A percentile compares a stretch with the other conserved stretches of the same genome.
Conservation (phyloP, 768 basidiomycete species). For the Boletus sp. region DNA sequence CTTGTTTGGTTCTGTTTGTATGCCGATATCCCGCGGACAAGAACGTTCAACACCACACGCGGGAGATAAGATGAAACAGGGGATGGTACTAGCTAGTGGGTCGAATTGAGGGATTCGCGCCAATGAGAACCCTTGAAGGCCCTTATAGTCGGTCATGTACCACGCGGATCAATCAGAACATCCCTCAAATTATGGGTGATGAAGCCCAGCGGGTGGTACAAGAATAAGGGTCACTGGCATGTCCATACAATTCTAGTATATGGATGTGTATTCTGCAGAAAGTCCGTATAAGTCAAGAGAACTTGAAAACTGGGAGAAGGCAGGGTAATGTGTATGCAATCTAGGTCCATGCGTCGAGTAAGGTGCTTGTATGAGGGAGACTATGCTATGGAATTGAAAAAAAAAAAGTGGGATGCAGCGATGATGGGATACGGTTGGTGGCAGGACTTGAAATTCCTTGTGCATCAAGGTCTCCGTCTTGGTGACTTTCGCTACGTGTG, state of each 20-base stretch:
- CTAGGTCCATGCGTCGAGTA: slow-evolving; percentile 14
- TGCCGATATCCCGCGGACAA: neutral
- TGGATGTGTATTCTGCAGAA: slow-evolving; percentile 8
- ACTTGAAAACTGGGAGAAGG: neutral
- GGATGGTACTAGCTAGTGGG: neutral
- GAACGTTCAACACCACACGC: neutral
- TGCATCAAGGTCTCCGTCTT: neutral
- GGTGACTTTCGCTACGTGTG: neutral
- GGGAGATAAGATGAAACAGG: slow-evolving; percentile 7
- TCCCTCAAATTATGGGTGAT: slow-evolving; percentile 8
- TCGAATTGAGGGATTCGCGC: neutral
- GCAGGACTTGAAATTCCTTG: neutral
- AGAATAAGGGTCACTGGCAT: slow-evolving; percentile 15
- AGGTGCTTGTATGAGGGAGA: slow-evolving; percentile 6
- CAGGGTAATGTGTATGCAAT: slow-evolving; percentile 8
- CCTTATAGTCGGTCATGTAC: neutral
- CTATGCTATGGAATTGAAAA: slow-evolving; percentile 12
- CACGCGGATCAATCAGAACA: neutral
- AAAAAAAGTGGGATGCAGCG: neutral
- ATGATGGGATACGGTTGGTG: neutral
- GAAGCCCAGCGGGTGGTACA: slow-evolving; percentile 13
- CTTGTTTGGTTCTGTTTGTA: slow-evolving; percentile 17
- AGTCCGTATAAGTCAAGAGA: slow-evolving; percentile 17
- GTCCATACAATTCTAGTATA: slow-evolving; percentile 16
- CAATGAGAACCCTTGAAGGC: neutral